Base-by-base conservation (phyloP, 768 basidiomycete genomes). In the Cantharellus cinnabarinus region DNA sequence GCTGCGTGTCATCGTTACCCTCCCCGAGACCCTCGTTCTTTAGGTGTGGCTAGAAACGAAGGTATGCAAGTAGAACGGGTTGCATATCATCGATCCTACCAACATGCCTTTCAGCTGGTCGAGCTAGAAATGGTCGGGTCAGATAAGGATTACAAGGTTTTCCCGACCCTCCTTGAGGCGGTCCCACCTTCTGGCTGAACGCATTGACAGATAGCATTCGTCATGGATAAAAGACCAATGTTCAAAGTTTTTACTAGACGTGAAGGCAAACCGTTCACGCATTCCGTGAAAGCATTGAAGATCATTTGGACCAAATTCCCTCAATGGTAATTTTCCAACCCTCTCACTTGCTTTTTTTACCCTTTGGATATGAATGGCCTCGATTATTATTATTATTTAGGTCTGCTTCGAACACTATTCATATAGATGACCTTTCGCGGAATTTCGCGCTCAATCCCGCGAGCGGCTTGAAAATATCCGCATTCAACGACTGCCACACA, bases 271-370 rank as follows among this genome's bases (percentile, higher is more conserved):
- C 76, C 81, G 4, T 86, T 82, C 76, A 78, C 78, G 55, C 89
- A 90, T 66, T 81, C 79, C 42, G 86, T 89, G 41, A 89, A 89
- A 66, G 76, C 85, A 3, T 74, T 89, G 5, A 79, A 84, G 64
- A 85, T 90, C 53, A 84, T 93, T 56, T 93, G 88, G 88, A 84
- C 83, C 62, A 79, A 82, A 64, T 86, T 89, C 65, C 82, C 85
- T 3, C 83, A 85, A 66, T 88, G 80, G 87, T 84, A 53, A 60
- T 73, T 65, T 0, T 39, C 44, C 20, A 29, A 29, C 20, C 20
- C 20, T 29, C 20, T 29, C 20, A 29, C 20, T 54, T 54, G 52
- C 7, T 10, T 29, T 4, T 38, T 3, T 59, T 42, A n/a, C 48
- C 59, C 41, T 3, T 29, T n/a, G 54, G 14, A 29, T 14, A 60